A percentile compares a stretch with the other conserved stretches of the same genome.
Conservation (phyloP, 202 grass and related monocot species). For the Bolboschoenoplectus hybrid region DNA sequence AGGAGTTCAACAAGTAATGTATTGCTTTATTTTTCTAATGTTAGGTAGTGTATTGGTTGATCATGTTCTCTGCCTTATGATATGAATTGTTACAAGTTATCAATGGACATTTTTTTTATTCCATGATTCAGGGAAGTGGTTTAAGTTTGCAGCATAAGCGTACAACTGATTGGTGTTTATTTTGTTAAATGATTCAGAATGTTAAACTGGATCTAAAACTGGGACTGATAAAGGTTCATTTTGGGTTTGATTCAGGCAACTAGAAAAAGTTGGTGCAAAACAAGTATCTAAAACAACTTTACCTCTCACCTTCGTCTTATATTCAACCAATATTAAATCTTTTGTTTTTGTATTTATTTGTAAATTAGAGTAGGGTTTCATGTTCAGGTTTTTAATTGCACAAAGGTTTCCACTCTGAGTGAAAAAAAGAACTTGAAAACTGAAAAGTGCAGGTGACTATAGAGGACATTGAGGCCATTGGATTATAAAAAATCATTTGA, state of each 20-base stretch:
- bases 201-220: not conserved
- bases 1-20: not conserved
- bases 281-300: not conserved
- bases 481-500: too few relatives aligned
- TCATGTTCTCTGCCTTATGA: not conserved
- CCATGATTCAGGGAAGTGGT: not conserved
- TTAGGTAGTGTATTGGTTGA: not conserved
- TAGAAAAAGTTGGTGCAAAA: not conserved
- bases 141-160: not conserved
- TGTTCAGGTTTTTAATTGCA: too few relatives aligned
- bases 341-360: too few relatives aligned
- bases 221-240: not conserved
- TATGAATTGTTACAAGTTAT: conserved; percentile 9
- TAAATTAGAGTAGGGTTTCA: too few relatives aligned
- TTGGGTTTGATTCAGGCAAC: not conserved
- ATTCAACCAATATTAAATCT: too few relatives aligned
- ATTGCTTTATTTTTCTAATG: not conserved
- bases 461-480: too few relatives aligned
- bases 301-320: too few relatives aligned
- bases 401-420: too few relatives aligned
- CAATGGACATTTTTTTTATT: not conserved
- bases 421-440: too few relatives aligned
- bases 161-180: conserved; percentile 6
- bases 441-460: too few relatives aligned
- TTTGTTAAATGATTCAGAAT: not conserved